Percentiles rank a stretch among this genome's conserved stretches.
Conservation (phyloP, 352 stramenopile genomes). For the Pilasporangium apinafurcum region DNA sequence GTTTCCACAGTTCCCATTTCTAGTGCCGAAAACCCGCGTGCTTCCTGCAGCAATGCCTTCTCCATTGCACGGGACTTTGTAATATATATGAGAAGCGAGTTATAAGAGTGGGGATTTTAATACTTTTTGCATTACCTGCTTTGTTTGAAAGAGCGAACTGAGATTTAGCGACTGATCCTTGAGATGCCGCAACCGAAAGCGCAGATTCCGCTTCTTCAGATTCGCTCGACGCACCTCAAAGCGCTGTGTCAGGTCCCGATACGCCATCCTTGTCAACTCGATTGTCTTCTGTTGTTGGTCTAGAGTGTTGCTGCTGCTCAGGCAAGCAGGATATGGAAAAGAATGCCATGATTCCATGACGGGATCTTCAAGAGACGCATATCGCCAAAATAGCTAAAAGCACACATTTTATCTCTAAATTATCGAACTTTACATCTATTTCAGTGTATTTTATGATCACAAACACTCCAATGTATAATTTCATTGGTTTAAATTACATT, state of each 20-base stretch:
- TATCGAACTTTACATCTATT: too few relatives aligned
- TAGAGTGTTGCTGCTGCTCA: not conserved
- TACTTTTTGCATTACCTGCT: conserved; percentile 22
- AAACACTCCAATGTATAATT: too few relatives aligned
- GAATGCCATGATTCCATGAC: too few relatives aligned
- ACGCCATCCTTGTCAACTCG: conserved; percentile 34
- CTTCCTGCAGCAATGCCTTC: conserved; percentile 56
- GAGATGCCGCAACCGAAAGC: conserved; percentile 47
- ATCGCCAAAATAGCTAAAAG: too few relatives aligned
- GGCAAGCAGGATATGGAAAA: too few relatives aligned
- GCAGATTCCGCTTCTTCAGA: conserved; percentile 46
- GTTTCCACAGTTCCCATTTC: conserved; percentile 15
- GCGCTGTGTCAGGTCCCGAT: conserved; percentile 48
- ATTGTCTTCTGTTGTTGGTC: too few relatives aligned
- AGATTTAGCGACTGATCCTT: conserved; percentile 31
- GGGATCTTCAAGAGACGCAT: too few relatives aligned
- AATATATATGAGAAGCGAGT: conserved; percentile 13
- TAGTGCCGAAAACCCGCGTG: conserved; percentile 20
- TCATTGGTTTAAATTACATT: not conserved
- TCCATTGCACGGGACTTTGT: conserved; percentile 53
- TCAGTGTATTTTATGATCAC: too few relatives aligned
- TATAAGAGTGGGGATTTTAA: not conserved
- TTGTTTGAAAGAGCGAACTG: conserved; percentile 40
- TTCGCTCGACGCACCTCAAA: conserved; percentile 34
- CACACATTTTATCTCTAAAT: too few relatives aligned